Evolutionary conservation across 2,329 filamentous ascomycete genomes (phyloP).

Genomic region (Hymenotorrendiella dingleyae): DNA sequence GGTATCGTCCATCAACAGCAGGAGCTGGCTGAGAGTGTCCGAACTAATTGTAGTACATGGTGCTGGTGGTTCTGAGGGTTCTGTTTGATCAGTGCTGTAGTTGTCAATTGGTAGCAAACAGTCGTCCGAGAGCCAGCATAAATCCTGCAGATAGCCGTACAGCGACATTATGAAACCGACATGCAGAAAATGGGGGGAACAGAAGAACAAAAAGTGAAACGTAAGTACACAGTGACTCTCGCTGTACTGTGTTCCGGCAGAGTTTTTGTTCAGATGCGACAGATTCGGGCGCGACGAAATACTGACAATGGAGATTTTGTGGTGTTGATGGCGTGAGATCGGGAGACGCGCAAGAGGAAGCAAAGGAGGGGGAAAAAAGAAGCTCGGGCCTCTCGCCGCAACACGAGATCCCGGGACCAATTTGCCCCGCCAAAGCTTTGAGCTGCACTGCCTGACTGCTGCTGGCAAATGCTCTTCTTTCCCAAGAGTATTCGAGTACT

Average conservation of each 20-base stretch:
- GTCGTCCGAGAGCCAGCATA: constrained; percentile 14
- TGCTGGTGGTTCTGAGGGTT: constrained; percentile 1
- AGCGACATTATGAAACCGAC: constrained; percentile 2
- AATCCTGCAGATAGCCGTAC: constrained; percentile 12
- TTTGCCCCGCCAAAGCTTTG: background rate
- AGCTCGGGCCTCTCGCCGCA: background rate
- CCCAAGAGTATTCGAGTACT: constrained; percentile 1
- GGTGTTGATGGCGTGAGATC: no score
- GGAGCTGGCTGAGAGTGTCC: constrained; percentile 4
- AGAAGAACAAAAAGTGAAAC: no score
- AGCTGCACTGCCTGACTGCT: no score
- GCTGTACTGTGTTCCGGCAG: no score
- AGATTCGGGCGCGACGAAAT: no score
- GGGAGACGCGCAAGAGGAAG: no score
- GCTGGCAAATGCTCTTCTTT: background rate
- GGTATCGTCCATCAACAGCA: constrained; percentile 3
- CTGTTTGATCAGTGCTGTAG: constrained; percentile 10
- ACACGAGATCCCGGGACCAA: background rate
- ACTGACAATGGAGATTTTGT: no score
- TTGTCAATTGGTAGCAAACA: constrained; percentile 17
- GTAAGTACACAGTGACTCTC: no score
- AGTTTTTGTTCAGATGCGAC: no score
- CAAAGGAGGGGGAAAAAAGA: background rate
- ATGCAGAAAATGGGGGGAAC: background rate
- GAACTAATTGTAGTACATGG: constrained; percentile 3